A percentile compares a stretch with the other conserved stretches of the same genome.
Evolutionary conservation across 768 basidiomycete species (phyloP).

Genomic region (Trametes cinnabarina): DNA sequence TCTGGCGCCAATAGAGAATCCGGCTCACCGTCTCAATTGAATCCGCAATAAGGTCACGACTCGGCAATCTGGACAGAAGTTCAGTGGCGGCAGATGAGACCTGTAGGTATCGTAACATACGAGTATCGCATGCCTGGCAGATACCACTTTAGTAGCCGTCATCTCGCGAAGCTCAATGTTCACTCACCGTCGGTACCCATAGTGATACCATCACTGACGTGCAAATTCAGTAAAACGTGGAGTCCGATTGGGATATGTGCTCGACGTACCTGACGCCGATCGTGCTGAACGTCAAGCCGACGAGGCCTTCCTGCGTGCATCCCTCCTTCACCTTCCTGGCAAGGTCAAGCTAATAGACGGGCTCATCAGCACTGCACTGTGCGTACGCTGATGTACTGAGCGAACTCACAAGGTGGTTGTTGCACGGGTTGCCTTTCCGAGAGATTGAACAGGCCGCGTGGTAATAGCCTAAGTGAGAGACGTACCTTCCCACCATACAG

Average conservation of each 20-base stretch:
- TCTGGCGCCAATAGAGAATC: too few species aligned
- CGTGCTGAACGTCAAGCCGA: slow-evolving; percentile 83
- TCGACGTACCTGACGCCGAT: slow-evolving; percentile 70
- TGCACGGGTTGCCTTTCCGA: slow-evolving; percentile 76
- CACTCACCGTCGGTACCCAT: slow-evolving; percentile 81
- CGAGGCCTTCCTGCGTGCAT: slow-evolving; percentile 74
- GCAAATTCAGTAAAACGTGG: not conserved
- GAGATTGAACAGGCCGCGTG: slow-evolving; percentile 1
- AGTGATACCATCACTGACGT: slow-evolving; percentile 74
- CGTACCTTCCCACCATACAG: slow-evolving; percentile 89
- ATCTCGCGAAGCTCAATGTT: not conserved
- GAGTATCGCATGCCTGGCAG: slow-evolving; percentile 80
- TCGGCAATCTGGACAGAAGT: slow-evolving; percentile 59
- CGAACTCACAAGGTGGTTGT: slow-evolving; percentile 65
- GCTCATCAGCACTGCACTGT: too few species aligned
- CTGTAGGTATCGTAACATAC: slow-evolving; percentile 41
- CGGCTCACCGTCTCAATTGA: slow-evolving; percentile 74
- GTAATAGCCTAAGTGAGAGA: slow-evolving; percentile 14
- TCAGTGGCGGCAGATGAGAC: not conserved
- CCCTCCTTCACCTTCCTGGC: slow-evolving; percentile 80
- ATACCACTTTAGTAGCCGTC: not conserved
- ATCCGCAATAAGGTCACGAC: slow-evolving; percentile 87
- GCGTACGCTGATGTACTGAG: not conserved
- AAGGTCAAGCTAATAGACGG: slow-evolving; percentile 59
- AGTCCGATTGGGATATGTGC: not conserved